These are phyloP conservation scores for Nemania diffusa DNA, from an alignment of 2,329 filamentous ascomycete species.

Conservation along the genomic window DNA sequence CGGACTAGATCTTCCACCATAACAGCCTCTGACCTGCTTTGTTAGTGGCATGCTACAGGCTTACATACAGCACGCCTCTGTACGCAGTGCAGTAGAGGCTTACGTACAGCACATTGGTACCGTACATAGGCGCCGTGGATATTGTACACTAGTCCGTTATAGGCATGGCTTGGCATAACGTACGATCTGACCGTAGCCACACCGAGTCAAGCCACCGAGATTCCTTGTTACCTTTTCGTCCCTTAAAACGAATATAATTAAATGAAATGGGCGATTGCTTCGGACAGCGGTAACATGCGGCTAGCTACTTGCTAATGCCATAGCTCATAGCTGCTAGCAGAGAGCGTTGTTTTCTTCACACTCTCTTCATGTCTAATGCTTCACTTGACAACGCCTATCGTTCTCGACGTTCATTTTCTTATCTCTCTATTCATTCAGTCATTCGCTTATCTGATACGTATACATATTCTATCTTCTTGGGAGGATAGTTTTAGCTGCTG, in stretches of 20 bases:
- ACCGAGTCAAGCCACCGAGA: slow-evolving; percentile 48
- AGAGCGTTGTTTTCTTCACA: not conserved
- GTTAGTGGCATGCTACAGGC: too few relatives aligned
- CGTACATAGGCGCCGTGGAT: not conserved
- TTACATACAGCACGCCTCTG: too few relatives aligned
- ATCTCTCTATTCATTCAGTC: not conserved
- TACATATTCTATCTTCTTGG: not conserved
- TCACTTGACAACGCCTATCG: not conserved
- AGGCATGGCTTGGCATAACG: slow-evolving; percentile 29
- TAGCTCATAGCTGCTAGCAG: not conserved
- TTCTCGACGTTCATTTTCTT: slow-evolving; percentile 11
- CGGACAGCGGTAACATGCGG: slow-evolving; percentile 21
- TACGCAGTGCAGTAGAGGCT: too few relatives aligned
- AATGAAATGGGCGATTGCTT: slow-evolving; percentile 20
- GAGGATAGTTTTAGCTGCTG: not conserved
- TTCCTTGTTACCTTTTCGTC: slow-evolving; percentile 17
- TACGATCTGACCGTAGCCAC: slow-evolving; percentile 44
- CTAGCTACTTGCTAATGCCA: not conserved
- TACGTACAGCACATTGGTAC: not conserved
- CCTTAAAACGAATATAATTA: slow-evolving; percentile 46
- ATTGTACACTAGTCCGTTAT: slow-evolving; percentile 27
- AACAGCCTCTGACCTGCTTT: slow-evolving; percentile 45
- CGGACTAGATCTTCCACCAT: not conserved
- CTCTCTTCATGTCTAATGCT: not conserved
- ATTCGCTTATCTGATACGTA: slow-evolving; percentile 19